Conservation (phyloP, 805 yeast genomes). For the Kluyveromyces dobzhanskii region DNA sequence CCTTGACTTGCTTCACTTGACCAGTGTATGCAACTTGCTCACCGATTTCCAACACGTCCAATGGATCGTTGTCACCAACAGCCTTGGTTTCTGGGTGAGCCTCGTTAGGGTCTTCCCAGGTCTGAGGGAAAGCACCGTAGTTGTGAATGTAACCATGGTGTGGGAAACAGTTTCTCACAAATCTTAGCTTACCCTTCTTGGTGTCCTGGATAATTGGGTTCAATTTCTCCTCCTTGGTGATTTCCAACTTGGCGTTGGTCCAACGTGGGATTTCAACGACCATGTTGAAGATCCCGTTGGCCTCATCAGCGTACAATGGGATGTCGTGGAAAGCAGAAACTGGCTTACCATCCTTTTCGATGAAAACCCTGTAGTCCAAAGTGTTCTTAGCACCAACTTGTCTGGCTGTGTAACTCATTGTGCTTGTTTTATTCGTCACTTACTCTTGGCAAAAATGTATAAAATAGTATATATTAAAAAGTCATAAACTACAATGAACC, state of each 20-base stretch:
- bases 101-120: conserved; percentile 70
- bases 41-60: conserved; percentile 81
- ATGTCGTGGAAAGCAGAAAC: conserved; percentile 94
- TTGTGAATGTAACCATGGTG: conserved; percentile 98
- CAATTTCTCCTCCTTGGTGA: conserved; percentile 70
- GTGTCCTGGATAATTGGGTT: conserved; percentile 97
- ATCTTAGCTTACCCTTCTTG: conserved; percentile 93
- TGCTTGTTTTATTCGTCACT: no score
- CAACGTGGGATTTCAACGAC: conserved; percentile 97
- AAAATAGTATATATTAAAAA: no score
- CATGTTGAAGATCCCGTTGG: conserved; percentile 80
- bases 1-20: conserved; percentile 79
- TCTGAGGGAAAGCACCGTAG: conserved; percentile 97
- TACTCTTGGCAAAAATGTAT: no score
- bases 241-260: conserved; percentile 96
- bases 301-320: conserved; percentile 89
- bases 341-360: conserved; percentile 90
- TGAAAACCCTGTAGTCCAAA: conserved; percentile 81
- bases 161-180: conserved; percentile 96
- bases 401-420: conserved; percentile 78
- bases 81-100: conserved; percentile 58
- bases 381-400: conserved; percentile 95
- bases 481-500: no score
- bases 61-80: conserved; percentile 79
- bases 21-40: conserved; percentile 58